Evolutionary conservation across 306 rosid species (phyloP), one percentile per base, ranked within the genome.

Genomic region (Myrica gale): DNA sequence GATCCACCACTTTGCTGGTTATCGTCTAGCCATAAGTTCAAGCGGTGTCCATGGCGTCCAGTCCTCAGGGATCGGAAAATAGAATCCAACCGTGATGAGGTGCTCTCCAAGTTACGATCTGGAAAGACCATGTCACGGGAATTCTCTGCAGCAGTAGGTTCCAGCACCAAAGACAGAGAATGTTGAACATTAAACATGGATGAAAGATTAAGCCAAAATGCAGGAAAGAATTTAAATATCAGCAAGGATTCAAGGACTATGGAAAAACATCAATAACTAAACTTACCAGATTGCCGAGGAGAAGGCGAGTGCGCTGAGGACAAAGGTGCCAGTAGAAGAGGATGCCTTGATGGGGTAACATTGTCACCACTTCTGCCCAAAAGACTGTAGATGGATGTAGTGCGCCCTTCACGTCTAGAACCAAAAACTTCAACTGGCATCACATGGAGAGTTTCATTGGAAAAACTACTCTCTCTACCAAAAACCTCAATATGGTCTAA

Each of bases 341-440:
- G 98, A 87, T 94, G 98, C 43, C 88, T 85, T 37, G 92, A 85
- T 70, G 97, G 94, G 53, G 91, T 82, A 43, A 92, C 86, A 81
- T 68, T 87, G 81, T 94, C 98, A 71, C 97, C 93, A 20, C 87
- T 82, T 80, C 98, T 88, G 39, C 98, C 98, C 86, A 94, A 83
- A 62, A 94, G 97, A 86, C 86, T 94, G 87, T 94, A 94, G 72
- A 94, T 94, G 73, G 98, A 94, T 73, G 98, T 94, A 37, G 98
- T 91, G 21, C 97, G 88, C 69, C 97, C 98, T 56, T 92, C 92
- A 74, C 98, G 92, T 76, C 98, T 94, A 50, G 98, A 94, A 74
- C 96, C 98, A 81, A 94, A 91, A 82, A 89, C 96, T 84, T 94
- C 98, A 74, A 94, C 91, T 9, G 98, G 98, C 98, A 94, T 94